A percentile compares a stretch with the other conserved stretches of the same genome.
Conservation (phyloP, 2,329 filamentous ascomycete species). For the Verticillium klebahnii region DNA sequence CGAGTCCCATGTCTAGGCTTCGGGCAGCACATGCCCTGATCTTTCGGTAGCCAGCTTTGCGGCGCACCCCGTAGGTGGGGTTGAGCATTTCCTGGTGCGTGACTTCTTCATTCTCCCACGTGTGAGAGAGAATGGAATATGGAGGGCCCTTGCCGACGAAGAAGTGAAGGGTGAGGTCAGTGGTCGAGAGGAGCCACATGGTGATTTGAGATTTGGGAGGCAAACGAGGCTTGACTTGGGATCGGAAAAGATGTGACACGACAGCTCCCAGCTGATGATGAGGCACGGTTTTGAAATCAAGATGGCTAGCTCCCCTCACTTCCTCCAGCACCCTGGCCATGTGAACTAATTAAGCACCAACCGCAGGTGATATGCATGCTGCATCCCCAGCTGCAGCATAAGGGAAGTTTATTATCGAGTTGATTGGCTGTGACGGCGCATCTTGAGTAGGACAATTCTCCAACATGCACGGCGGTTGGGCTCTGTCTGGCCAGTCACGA, state of each 20-base stretch:
- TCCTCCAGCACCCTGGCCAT: too few relatives aligned
- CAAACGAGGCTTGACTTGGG: too few relatives aligned
- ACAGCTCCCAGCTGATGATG: too few relatives aligned
- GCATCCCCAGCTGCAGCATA: not conserved
- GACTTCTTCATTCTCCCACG: slow-evolving; percentile 22
- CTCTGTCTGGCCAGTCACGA: too few relatives aligned
- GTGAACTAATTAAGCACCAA: not conserved
- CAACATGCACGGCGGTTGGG: too few relatives aligned
- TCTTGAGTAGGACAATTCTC: too few relatives aligned
- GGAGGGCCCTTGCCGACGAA: slow-evolving; percentile 6
- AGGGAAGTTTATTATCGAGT: not conserved
- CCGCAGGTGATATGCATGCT: not conserved
- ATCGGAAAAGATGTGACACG: too few relatives aligned
- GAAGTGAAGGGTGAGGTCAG: not conserved
- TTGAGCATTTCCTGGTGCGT: slow-evolving; percentile 11
- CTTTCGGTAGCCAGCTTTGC: not conserved
- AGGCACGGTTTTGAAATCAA: too few relatives aligned
- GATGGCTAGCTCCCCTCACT: too few relatives aligned
- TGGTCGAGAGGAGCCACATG: not conserved
- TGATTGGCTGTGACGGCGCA: not conserved
- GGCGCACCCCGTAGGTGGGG: not conserved
- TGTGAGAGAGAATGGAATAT: slow-evolving; percentile 26
- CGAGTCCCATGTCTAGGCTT: not conserved
- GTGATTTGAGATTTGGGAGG: not conserved
- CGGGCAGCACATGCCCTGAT: not conserved